A percentile compares a stretch with the other conserved stretches of the same genome.
Evolutionary conservation across 169 alveolate genomes (phyloP).

Genomic region (Plasmodium vinckei): DNA sequence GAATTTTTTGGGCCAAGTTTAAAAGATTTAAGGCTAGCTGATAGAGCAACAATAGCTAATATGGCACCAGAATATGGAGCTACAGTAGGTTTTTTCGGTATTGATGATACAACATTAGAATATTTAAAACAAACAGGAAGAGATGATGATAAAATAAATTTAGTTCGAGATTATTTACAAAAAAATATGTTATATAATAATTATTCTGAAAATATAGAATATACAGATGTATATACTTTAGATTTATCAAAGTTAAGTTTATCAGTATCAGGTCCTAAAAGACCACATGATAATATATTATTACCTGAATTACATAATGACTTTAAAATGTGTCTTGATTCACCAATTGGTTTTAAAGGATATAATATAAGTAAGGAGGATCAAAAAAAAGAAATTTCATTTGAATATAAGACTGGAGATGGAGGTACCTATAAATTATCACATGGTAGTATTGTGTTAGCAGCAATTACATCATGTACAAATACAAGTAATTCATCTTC

Average conservation of each 20-base stretch:
- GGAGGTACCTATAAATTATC: conserved; percentile 83
- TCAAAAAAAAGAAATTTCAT: conserved; percentile 57
- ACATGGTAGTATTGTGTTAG: conserved; percentile 95
- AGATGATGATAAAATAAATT: conserved; percentile 86
- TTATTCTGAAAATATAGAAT: conserved; percentile 77
- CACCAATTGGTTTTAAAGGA: conserved; percentile 90
- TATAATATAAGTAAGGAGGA: conserved; percentile 80
- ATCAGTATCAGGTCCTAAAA: conserved; percentile 96
- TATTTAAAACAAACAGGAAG: conserved; percentile 94
- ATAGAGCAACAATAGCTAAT: conserved; percentile 96
- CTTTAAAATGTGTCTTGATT: conserved; percentile 84
- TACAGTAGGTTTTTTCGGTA: conserved; percentile 96
- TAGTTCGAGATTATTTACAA: conserved; percentile 89
- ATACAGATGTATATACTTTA: conserved; percentile 85
- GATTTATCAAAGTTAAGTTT: conserved; percentile 94
- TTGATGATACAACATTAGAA: conserved; percentile 93
- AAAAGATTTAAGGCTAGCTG: conserved; percentile 91
- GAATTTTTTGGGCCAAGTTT: conserved; percentile 96
- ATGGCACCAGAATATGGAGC: conserved; percentile 99
- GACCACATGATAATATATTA: conserved; percentile 96
- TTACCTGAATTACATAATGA: conserved; percentile 90
- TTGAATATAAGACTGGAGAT: conserved; percentile 80
- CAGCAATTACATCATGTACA: conserved; percentile 98
- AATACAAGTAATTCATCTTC: conserved; percentile 97
- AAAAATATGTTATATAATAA: conserved; percentile 74